phyloP scores from a whole-genome alignment of 306 rosid species.

The Albizia julibrissin region DNA sequence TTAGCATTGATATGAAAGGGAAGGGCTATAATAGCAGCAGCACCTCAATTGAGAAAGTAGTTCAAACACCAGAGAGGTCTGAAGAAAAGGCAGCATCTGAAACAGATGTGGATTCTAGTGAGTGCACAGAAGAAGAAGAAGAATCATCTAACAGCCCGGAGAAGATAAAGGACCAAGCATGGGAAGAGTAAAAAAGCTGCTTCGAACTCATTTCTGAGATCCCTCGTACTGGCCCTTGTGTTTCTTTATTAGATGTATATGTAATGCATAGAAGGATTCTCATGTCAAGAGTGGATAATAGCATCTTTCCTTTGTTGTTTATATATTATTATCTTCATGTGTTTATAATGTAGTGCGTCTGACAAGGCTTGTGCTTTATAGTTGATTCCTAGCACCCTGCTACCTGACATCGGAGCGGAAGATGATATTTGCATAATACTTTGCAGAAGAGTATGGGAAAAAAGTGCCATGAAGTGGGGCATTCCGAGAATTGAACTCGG shows the following conservation, averaged over 20 bases:
- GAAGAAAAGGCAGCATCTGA: conserved; percentile 43
- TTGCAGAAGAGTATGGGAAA: background rate
- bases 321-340: background rate
- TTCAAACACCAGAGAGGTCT: conserved; percentile 31
- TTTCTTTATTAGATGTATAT: conserved; percentile 34
- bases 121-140: conserved; percentile 31
- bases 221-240: background rate
- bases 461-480: conserved; percentile 31
- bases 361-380: background rate
- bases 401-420: background rate
- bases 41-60: conserved; percentile 41
- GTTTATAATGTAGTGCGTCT: conserved; percentile 10
- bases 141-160: conserved; percentile 27
- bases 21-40: conserved; percentile 29
- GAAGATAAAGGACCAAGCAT: conserved; percentile 33
- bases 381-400: background rate
- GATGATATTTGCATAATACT: background rate
- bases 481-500: conserved; percentile 74
- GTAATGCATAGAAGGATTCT: conserved; percentile 29
- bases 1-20: conserved; percentile 60
- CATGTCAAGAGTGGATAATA: conserved; percentile 30
- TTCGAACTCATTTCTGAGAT: background rate
- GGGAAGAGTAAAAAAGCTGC: conserved; percentile 29
- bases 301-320: conserved; percentile 7
- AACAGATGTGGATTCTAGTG: conserved; percentile 35